Conservation (phyloP, 192 early-diverging fungal species). For the Podila minutissima region DNA sequence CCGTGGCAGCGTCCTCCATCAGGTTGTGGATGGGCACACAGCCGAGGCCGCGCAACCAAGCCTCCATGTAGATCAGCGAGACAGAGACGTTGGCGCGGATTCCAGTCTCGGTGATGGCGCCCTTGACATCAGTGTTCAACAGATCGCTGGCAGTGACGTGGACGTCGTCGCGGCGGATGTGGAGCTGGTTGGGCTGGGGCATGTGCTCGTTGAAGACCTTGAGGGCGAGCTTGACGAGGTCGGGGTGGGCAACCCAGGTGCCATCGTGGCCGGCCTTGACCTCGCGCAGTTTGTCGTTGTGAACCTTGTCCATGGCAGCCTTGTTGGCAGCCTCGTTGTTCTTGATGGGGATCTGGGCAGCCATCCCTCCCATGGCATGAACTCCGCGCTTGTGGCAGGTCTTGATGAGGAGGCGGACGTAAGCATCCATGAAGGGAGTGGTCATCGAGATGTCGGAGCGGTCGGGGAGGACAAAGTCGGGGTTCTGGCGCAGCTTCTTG, state of each 20-base stretch:
- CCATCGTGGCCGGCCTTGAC: constrained; percentile 95
- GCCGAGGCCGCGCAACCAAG: constrained; percentile 93
- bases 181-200: constrained; percentile 96
- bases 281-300: constrained; percentile 95
- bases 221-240: constrained; percentile 89
- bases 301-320: constrained; percentile 92
- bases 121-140: constrained; percentile 78
- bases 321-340: constrained; percentile 90
- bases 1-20: constrained; percentile 99
- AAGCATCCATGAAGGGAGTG: constrained; percentile 98
- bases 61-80: constrained; percentile 93
- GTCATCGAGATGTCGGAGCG: constrained; percentile 94
- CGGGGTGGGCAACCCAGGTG: constrained; percentile 98
- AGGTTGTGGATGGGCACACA: constrained; percentile 98
- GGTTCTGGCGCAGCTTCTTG: constrained; percentile 94
- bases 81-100: constrained; percentile 94
- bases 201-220: constrained; percentile 95
- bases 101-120: constrained; percentile 87
- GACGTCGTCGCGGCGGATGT: constrained; percentile 92
- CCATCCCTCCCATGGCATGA: constrained; percentile 99
- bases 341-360: constrained; percentile 99
- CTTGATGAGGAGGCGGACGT: constrained; percentile 96
- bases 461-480: constrained; percentile 89
- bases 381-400: constrained; percentile 99
- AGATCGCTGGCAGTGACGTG: constrained; percentile 84